Base-by-base conservation (phyloP, 352 stramenopile genomes). In the Pythium folliculosum region DNA sequence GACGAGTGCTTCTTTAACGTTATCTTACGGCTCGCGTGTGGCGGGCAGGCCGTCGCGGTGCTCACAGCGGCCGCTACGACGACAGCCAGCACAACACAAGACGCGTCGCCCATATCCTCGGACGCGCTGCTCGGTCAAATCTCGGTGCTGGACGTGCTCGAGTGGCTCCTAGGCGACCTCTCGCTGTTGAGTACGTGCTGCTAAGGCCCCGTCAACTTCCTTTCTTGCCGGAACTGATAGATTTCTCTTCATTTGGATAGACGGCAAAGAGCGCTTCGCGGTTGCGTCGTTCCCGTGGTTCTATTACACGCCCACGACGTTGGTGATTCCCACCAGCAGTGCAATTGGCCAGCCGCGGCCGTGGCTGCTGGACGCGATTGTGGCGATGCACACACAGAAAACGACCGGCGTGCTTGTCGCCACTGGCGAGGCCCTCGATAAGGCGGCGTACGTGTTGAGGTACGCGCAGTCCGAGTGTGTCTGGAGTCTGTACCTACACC, bases 1-100 rank as follows among this genome's bases (percentile, higher is more conserved):
- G 77, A 86, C 22, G 75, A 90, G 49, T 69, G 73, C 14, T 76
- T 89, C 52, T 90, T 89, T 70, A 89, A 81, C 35, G 54, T 84
- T 3, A 65, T 88, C 10, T 63, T 89, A 5, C 79, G 74, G 6
- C 73, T 92, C 40, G 80, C 78, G 16, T 84, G 78, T 47, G 84
- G 81, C 10, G 62, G 67, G 17, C 69, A 60, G 30, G 71, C 65
- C 4, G 64, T 88, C 12, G 77, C 77, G 23, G 78, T 90, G 38
- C 48, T 85, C 43, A 70, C 69, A 4, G 65, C 78, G 13, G 64
- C 70, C 30, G 8, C 52, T 50, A 22, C 0, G 21, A 3, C 62
- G 13, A 51, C 14, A 27, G 23, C 9, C 6, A 5, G 3, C 13
- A 0, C 7, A 17, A 23, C 14, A 6, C n/a, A 12, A 27, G 21